Conservation (phyloP, 208 protist genomes). For the Leishmania turanica region DNA sequence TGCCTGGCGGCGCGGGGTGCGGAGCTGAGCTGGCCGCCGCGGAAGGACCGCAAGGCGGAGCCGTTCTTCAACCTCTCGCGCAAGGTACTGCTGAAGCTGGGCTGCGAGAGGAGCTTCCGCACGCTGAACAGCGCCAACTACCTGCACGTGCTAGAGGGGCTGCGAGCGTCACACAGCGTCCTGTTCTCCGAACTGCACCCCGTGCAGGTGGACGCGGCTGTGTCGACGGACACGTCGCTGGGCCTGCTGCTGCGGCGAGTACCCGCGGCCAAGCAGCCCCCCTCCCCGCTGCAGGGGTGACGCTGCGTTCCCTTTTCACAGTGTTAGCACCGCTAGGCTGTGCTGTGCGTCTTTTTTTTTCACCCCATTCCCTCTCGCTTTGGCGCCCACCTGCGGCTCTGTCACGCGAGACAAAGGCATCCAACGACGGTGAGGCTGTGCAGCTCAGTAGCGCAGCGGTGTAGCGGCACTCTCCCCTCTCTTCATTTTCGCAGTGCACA, state of each 20-base stretch:
- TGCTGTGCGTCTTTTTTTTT: constrained; percentile 9
- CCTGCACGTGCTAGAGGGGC: constrained; percentile 38
- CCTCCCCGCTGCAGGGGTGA: not conserved
- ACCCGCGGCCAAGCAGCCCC: not conserved
- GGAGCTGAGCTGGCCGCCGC: not conserved
- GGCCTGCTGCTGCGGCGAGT: constrained; percentile 11
- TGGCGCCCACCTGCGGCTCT: not conserved
- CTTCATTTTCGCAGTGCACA: not conserved
- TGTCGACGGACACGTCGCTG: not conserved
- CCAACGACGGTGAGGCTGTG: not conserved
- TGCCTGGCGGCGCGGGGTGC: constrained; percentile 17
- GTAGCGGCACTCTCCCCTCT: not conserved
- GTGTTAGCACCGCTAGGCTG: not conserved
- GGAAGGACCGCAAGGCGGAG: constrained; percentile 4
- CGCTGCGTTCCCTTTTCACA: not conserved
- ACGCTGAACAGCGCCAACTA: constrained; percentile 71
- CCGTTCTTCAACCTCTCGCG: constrained; percentile 8
- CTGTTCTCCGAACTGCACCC: constrained; percentile 45
- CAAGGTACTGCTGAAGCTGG: constrained; percentile 13
- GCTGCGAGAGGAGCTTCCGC: constrained; percentile 35
- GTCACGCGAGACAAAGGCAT: not conserved
- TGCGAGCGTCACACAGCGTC: constrained; percentile 27
- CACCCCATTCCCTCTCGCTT: not conserved
- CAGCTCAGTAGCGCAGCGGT: not conserved
- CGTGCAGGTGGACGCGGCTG: constrained; percentile 25